Percentiles rank a stretch among this genome's conserved stretches.
Conservation (phyloP, 768 basidiomycete genomes). For the Asterophora parasitica region DNA sequence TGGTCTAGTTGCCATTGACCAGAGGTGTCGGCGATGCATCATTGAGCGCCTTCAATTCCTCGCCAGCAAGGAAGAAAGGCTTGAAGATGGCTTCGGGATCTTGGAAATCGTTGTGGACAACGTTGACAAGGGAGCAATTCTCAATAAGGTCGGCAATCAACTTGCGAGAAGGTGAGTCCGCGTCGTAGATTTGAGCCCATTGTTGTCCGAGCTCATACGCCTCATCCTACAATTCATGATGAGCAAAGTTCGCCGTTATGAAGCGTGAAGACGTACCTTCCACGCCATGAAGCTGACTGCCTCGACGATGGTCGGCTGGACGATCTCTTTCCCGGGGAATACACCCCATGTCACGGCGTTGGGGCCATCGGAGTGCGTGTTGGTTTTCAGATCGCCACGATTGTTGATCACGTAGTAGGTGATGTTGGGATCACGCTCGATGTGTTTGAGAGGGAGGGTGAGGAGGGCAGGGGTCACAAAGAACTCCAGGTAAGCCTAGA, state of each 20-base stretch:
- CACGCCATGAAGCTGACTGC: slow-evolving; percentile 98
- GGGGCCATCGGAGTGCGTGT: slow-evolving; percentile 91
- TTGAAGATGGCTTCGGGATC: slow-evolving; percentile 78
- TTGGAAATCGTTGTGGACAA: slow-evolving; percentile 96
- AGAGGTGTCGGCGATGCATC: slow-evolving; percentile 24
- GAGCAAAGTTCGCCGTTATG: slow-evolving; percentile 1
- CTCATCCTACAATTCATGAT: slow-evolving; percentile 60
- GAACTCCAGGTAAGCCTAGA: slow-evolving; percentile 92
- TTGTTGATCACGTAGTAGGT: slow-evolving; percentile 99
- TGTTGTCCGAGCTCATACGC: slow-evolving; percentile 89
- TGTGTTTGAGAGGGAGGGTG: slow-evolving; percentile 65
- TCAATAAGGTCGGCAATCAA: slow-evolving; percentile 80
- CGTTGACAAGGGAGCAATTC: slow-evolving; percentile 81
- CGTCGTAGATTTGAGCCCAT: slow-evolving; percentile 86
- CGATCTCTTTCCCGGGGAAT: slow-evolving; percentile 94
- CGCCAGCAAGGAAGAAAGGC: slow-evolving; percentile 78
- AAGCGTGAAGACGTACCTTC: slow-evolving; percentile 54
- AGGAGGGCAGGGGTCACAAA: slow-evolving; percentile 80
- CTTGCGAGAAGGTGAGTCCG: slow-evolving; percentile 66
- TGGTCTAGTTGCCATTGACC: slow-evolving; percentile 34
- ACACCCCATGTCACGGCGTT: slow-evolving; percentile 99
- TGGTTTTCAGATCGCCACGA: slow-evolving; percentile 89
- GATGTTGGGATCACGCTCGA: slow-evolving; percentile 82
- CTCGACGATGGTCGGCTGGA: slow-evolving; percentile 95
- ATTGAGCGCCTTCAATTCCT: slow-evolving; percentile 45